Evolutionary conservation across 345 rosid species (phyloP).

Genomic region (Salix exigua): DNA sequence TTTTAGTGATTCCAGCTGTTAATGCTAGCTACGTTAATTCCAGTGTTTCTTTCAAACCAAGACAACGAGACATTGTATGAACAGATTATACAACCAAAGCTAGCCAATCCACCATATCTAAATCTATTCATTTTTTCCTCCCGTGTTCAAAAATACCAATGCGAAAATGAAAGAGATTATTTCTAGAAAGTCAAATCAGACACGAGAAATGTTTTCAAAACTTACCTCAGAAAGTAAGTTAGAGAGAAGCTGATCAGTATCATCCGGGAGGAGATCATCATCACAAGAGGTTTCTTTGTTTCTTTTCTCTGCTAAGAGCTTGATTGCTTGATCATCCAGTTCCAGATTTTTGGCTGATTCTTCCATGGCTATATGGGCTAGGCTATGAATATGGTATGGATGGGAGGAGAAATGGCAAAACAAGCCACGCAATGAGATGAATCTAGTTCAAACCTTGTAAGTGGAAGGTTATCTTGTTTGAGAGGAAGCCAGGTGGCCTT

Average conservation of each 20-base stretch:
- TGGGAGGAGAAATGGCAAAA: neutral
- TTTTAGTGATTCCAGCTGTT: slow-evolving; percentile 50
- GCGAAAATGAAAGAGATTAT: too few species aligned
- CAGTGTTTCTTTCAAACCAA: too few species aligned
- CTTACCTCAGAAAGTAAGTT: slow-evolving; percentile 59
- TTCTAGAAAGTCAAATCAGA: neutral
- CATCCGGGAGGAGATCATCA: slow-evolving; percentile 12
- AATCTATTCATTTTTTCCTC: too few species aligned
- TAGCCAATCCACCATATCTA: neutral
- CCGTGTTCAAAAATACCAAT: too few species aligned
- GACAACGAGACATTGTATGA: neutral
- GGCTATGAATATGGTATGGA: neutral
- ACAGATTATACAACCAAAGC: neutral
- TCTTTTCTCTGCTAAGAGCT: slow-evolving; percentile 41
- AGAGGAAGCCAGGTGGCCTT: neutral
- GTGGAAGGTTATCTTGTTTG: neutral
- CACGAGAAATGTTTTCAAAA: neutral
- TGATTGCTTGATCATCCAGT: slow-evolving; percentile 43
- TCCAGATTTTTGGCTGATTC: slow-evolving; percentile 40
- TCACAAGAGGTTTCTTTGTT: slow-evolving; percentile 29
- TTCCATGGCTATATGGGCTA: slow-evolving; percentile 24
- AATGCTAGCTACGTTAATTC: neutral
- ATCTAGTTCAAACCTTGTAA: neutral
- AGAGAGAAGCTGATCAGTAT: slow-evolving; percentile 44
- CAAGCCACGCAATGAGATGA: neutral